Base-by-base conservation (phyloP, 306 rosid species). In the Vicia villosa region DNA sequence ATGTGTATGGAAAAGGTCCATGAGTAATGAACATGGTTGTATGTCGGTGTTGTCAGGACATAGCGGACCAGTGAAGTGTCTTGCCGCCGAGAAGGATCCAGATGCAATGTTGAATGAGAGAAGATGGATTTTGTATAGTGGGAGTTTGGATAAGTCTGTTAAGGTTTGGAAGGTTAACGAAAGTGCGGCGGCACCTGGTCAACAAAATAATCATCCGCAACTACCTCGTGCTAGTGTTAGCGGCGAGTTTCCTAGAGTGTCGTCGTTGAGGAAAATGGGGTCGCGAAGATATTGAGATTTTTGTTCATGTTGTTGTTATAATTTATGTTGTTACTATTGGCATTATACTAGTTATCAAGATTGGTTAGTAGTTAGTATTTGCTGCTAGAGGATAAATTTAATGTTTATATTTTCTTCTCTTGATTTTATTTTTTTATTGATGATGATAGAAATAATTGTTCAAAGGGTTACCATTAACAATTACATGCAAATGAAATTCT, bases 91-190 rank as follows among this genome's bases (percentile, higher is more conserved):
- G 74, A 86, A 42, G 42, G 96, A 94, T 21, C 52, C 13, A 0
- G 89, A 82, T 5, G 62, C 79, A 0, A 42, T 55, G 37, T 40
- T 26, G 0, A 75, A 72, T 0, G 91, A 86, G 70, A 40, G 21
- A 4, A 51, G 77, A 5, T 94, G 96, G 96, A 84, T 83, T n/a
- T 42, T 91, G 41, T 94, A 91, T 5, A 91, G 92, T 16, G 99
- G 99, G 10, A 91, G 99, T 71, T 87, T 91, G 95, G 99, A 94
- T 54, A 90, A 91, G 81, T 88, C 97, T 0, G 97, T 94, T 11
- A 94, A 94, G 82, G 84, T 87, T 62, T 94, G 99, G 99, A 87
- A 55, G 60, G 88, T 88, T 8, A 74, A 85, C 5, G 99, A 91
- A 60, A 78, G 28, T 38, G 28, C 69, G 0, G 28, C 69, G 0